Base-by-base conservation (phyloP, 2,329 filamentous ascomycete genomes). In the Colletotrichum sansevieriae region DNA sequence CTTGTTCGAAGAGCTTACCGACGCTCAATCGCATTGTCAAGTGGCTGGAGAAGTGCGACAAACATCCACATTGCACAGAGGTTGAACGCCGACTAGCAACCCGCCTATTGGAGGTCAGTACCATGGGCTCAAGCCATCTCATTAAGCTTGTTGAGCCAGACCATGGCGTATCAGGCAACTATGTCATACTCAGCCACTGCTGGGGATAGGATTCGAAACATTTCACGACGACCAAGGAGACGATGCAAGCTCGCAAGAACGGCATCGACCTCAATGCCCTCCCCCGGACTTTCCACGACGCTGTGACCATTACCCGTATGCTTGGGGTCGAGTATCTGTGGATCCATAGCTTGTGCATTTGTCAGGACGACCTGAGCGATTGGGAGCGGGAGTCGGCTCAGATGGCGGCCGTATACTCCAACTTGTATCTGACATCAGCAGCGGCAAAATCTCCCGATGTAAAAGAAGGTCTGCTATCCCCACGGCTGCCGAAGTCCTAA, bases 341-440 rank as follows among this genome's bases (percentile, higher is more conserved):
- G 77, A 73, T 78, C 37, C 76, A 78, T 58, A 70, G 74, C 7
- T 66, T 78, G 12, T 78, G 76, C 62, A 78, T 78, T 39, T 57
- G 76, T 20, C 77, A 78, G 65, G 72, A 75, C 46, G 63, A 58
- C 37, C 5, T 46, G 3, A 60, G 67, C 22, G 77, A 78, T 56
- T 76, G 73, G 74, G 54, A 62, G 11, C 33, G 49, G 1, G 71
- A 78, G 59, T 61, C 72, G 2, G 61, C 51, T 15, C 54, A 60
- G 33, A 78, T 78, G 76, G 67, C 55, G 3, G 49, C 70, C 5
- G 71, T 78, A 1, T 78, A 78, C 57, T 71, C 73, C 9, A 70
- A 71, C 0, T 72, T 76, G 0, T 72, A 75, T 2, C 18, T 78
- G 0, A 74, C 75, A 0, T 25, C 76, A 1, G 71, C 76, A 0